A percentile compares a stretch with the other conserved stretches of the same genome.
Evolutionary conservation across 768 basidiomycete species (phyloP).

Genomic region (Nidularia sp.): DNA sequence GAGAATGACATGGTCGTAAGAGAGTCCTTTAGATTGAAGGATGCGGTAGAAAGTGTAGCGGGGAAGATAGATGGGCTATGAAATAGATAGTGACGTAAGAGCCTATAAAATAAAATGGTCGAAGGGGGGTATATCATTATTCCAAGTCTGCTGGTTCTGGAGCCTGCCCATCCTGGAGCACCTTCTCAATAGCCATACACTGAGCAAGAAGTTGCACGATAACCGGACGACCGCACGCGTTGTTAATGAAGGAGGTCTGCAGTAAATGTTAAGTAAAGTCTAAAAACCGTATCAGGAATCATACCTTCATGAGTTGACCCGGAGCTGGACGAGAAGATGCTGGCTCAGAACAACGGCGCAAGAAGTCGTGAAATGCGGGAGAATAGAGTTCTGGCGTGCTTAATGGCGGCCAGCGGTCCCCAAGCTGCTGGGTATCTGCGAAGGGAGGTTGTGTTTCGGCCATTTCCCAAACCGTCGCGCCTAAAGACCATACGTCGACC

Average conservation of each 20-base stretch:
- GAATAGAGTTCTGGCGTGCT: conserved; percentile 57
- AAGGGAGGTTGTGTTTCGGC: conserved; percentile 76
- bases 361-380: conserved; percentile 69
- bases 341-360: conserved; percentile 63
- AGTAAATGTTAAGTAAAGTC: not conserved
- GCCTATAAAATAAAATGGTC: conserved; percentile 11
- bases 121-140: conserved; percentile 11
- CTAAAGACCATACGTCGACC: conserved; percentile 79
- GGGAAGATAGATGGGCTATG: conserved; percentile 55
- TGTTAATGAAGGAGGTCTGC: conserved; percentile 62
- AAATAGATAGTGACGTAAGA: conserved; percentile 17
- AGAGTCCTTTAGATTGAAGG: conserved; percentile 64
- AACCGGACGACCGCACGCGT: conserved; percentile 65
- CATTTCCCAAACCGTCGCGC: conserved; percentile 82
- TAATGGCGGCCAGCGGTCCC: conserved; percentile 64
- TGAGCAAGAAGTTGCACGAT: conserved; percentile 63
- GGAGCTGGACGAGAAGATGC: conserved; percentile 52
- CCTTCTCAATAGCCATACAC: conserved; percentile 64
- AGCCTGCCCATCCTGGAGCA: conserved; percentile 20
- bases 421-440: conserved; percentile 49
- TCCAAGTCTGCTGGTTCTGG: conserved; percentile 5
- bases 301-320: conserved; percentile 53
- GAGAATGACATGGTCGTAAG: conserved; percentile 81
- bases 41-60: conserved; percentile 67
- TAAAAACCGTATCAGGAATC: conserved; percentile 9